A percentile compares a stretch with the other conserved stretches of the same genome.
phyloP scores from a whole-genome alignment of 192 early-diverging fungal species.

The Ramicandelaber brevisporus region DNA sequence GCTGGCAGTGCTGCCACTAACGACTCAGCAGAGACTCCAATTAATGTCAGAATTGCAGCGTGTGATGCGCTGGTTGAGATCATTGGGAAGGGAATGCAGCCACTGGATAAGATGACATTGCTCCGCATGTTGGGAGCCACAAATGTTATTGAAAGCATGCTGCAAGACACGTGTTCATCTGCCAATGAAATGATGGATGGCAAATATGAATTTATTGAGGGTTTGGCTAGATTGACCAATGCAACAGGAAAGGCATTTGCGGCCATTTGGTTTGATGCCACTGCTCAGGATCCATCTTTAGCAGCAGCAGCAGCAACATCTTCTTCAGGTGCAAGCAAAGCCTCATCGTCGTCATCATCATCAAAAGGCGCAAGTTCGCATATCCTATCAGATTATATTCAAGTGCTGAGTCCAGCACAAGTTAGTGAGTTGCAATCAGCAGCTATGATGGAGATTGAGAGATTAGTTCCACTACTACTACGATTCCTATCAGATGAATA shows the following conservation, averaged over 20 bases:
- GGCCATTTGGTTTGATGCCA: conserved; percentile 12
- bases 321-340: no score
- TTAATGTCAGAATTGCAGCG: conserved; percentile 48
- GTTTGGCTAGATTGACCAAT: conserved; percentile 14
- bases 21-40: no score
- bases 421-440: conserved; percentile 13
- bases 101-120: conserved; percentile 67
- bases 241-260: conserved; percentile 11
- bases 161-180: conserved; percentile 10
- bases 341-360: no score
- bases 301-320: no score
- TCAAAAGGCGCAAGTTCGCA: no score
- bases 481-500: conserved; percentile 55
- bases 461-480: conserved; percentile 51
- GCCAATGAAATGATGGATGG: conserved; percentile 10
- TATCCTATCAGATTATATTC: no score
- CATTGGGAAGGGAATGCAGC: conserved; percentile 77
- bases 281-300: conserved; percentile 6
- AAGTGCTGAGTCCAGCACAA: no score
- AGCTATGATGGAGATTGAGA: conserved; percentile 38
- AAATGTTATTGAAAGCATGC: conserved; percentile 11
- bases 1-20: no score
- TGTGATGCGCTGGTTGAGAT: conserved; percentile 66
- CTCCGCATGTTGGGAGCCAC: conserved; percentile 34
- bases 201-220: conserved; percentile 14